Conservation (phyloP, 2,329 filamentous ascomycete genomes). For the Chaetomium sp. region DNA sequence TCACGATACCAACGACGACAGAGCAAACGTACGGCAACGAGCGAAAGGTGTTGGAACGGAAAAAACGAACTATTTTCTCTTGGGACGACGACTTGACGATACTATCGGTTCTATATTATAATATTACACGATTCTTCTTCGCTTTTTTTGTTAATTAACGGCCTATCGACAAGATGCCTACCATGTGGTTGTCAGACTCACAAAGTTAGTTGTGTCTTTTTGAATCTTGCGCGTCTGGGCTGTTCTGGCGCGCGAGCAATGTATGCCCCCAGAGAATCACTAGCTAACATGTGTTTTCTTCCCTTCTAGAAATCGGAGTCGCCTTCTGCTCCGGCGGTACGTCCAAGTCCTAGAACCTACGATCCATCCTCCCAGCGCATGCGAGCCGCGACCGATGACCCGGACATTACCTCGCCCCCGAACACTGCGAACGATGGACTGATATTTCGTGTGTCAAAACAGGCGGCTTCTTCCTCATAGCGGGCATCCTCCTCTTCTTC, state of each 20-base stretch:
- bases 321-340: conserved; percentile 96
- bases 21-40: too few relatives aligned
- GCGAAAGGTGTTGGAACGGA: too few relatives aligned
- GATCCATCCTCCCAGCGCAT: background rate
- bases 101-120: background rate
- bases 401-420: background rate
- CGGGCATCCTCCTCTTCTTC: conserved; percentile 94
- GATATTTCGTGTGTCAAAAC: conserved; percentile 10
- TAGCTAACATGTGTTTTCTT: conserved; percentile 23
- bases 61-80: too few relatives aligned
- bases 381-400: background rate
- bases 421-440: conserved; percentile 11
- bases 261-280: conserved; percentile 1
- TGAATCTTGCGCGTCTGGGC: too few relatives aligned
- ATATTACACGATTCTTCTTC: background rate
- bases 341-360: conserved; percentile 34
- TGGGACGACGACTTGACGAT: background rate
- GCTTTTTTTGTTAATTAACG: background rate
- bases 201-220: conserved; percentile 58
- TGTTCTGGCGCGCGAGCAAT: background rate
- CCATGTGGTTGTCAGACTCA: conserved; percentile 93
- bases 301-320: conserved; percentile 76
- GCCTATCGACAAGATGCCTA: conserved; percentile 54
- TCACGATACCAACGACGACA: background rate
- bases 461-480: conserved; percentile 93